These are phyloP conservation scores for Ailanthus altissimus DNA, from an alignment of 345 rosid species.

Conservation along the genomic window DNA sequence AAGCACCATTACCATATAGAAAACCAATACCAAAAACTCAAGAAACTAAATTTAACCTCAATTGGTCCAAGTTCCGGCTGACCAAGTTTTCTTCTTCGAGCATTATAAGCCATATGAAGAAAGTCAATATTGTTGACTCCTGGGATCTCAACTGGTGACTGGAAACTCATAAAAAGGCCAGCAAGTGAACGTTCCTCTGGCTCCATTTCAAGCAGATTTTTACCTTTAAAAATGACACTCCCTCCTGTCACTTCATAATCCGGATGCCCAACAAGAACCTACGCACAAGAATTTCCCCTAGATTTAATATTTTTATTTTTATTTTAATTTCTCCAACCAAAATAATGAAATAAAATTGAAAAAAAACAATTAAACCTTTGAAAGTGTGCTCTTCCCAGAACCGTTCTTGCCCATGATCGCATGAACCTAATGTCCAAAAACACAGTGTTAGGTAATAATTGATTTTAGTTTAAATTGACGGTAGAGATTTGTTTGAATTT, in stretches of 20 bases:
- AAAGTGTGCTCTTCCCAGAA: constrained; percentile 94
- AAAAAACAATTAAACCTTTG: constrained; percentile 55
- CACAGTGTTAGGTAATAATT: not conserved
- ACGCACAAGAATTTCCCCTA: constrained; percentile 15
- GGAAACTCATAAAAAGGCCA: constrained; percentile 95
- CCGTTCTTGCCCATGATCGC: constrained; percentile 98
- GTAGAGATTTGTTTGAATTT: not conserved
- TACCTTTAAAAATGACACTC: constrained; percentile 74
- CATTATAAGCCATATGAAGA: constrained; percentile 94
- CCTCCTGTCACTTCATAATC: constrained; percentile 95
- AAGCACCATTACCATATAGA: not conserved
- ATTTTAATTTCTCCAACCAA: not conserved
- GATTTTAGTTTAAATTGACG: not conserved
- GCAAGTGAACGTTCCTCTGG: constrained; percentile 96
- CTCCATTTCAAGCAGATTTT: constrained; percentile 84
- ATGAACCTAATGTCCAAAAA: constrained; percentile 54
- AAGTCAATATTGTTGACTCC: constrained; percentile 94
- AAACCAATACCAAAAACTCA: not conserved
- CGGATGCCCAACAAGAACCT: constrained; percentile 98
- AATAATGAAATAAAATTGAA: not conserved
- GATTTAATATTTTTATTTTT: not conserved
- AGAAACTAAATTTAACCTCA: constrained; percentile 41
- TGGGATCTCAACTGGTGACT: constrained; percentile 87
- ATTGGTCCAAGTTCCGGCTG: constrained; percentile 86
- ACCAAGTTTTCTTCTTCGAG: constrained; percentile 72